Conservation (phyloP, 306 rosid species). For the Amphicarpaea edgeworthii region DNA sequence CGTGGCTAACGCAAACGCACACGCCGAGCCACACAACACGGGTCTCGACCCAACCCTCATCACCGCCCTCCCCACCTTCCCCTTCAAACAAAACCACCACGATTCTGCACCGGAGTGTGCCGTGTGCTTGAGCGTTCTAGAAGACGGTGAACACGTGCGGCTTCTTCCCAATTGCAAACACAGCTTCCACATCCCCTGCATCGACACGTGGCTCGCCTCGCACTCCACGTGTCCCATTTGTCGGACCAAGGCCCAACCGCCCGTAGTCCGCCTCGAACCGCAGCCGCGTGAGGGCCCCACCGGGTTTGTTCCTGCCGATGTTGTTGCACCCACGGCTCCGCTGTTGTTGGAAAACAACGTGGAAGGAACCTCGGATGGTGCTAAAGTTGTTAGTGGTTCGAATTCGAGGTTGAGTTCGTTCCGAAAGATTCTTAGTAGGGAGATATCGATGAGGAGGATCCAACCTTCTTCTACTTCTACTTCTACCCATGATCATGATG, state of each 20-base stretch:
- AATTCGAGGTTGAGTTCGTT: slow-evolving; percentile 61
- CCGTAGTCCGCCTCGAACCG: slow-evolving; percentile 4
- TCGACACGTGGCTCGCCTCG: slow-evolving; percentile 66
- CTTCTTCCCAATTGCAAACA: slow-evolving; percentile 72
- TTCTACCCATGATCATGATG: slow-evolving; percentile 23
- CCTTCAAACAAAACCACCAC: slow-evolving; percentile 21
- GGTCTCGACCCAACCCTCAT: slow-evolving; percentile 63
- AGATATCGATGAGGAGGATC: slow-evolving; percentile 54
- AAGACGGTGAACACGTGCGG: slow-evolving; percentile 55
- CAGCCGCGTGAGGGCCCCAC: slow-evolving; percentile 60
- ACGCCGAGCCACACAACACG: slow-evolving; percentile 40
- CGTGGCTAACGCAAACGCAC: slow-evolving; percentile 51
- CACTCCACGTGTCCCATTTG: slow-evolving; percentile 71
- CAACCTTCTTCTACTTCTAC: too few species aligned
- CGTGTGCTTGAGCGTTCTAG: slow-evolving; percentile 62
- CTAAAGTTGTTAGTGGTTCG: slow-evolving; percentile 48
- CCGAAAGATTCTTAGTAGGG: slow-evolving; percentile 61
- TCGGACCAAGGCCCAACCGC: slow-evolving; percentile 59
- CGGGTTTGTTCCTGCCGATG: not conserved
- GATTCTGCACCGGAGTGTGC: slow-evolving; percentile 57
- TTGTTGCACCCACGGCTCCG: slow-evolving; percentile 41
- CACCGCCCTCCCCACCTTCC: slow-evolving; percentile 55
- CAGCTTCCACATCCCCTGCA: slow-evolving; percentile 62
- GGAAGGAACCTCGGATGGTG: slow-evolving; percentile 52
- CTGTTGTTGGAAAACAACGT: not conserved